Evolutionary conservation across 148 eudicot species (phyloP).

Genomic region (Camellia lanceoleosa): DNA sequence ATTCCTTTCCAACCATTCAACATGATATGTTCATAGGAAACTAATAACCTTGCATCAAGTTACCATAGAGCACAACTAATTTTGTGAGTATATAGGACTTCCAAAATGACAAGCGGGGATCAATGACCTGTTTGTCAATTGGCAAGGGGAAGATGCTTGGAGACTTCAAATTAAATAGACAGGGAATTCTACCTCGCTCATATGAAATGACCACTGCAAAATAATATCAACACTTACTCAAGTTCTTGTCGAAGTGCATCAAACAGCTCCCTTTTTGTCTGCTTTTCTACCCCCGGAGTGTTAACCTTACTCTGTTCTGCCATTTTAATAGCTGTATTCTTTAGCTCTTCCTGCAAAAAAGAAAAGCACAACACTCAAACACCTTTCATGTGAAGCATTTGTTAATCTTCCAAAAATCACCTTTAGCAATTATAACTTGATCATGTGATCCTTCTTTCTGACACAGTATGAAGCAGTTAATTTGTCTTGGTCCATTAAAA

Average conservation of each 20-base stretch:
- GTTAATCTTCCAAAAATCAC: neutral
- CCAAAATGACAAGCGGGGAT: neutral
- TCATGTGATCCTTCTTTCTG: neutral
- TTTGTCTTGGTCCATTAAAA: too few relatives aligned
- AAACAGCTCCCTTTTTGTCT: slow-evolving; percentile 94
- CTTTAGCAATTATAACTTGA: neutral
- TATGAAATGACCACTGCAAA: neutral
- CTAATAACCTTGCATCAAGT: neutral
- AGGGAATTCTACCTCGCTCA: neutral
- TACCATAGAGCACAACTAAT: too few relatives aligned
- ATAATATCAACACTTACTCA: slow-evolving; percentile 54
- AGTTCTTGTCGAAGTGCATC: slow-evolving; percentile 97
- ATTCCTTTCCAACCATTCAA: neutral
- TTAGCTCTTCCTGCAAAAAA: slow-evolving; percentile 72
- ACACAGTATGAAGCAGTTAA: neutral
- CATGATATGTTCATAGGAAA: neutral
- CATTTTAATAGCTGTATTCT: slow-evolving; percentile 89
- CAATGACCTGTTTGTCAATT: neutral
- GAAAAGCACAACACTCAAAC: slow-evolving; percentile 6
- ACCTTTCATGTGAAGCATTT: neutral
- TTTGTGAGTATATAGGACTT: too few relatives aligned
- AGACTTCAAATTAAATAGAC: too few relatives aligned
- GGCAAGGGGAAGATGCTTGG: too few relatives aligned
- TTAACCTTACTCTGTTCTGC: slow-evolving; percentile 97
- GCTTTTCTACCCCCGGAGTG: slow-evolving; percentile 96